These are phyloP conservation scores for Lotus japonicus DNA, from an alignment of 306 rosid species.

Conservation along the genomic window DNA sequence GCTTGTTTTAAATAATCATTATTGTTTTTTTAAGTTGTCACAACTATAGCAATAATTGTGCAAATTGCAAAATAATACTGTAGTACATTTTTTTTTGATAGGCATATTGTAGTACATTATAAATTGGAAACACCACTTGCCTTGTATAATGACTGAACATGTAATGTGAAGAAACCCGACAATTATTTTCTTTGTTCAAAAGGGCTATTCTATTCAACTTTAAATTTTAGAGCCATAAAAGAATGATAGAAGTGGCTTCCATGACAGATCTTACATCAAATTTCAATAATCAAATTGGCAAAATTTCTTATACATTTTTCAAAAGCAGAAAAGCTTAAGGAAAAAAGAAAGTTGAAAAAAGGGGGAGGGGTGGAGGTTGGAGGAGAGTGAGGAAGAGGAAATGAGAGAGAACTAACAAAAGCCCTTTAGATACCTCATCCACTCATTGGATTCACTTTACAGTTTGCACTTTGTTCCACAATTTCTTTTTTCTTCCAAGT, in stretches of 20 bases:
- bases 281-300: slow-evolving; percentile 10
- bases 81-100: too few species aligned
- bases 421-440: slow-evolving; percentile 17
- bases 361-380: neutral
- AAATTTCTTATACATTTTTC: slow-evolving; percentile 1
- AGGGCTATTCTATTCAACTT: neutral
- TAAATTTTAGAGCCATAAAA: neutral
- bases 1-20: too few species aligned
- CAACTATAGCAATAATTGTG: too few species aligned
- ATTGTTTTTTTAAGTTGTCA: too few species aligned
- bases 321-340: neutral
- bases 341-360: neutral
- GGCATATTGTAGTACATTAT: too few species aligned
- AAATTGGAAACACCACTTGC: too few species aligned
- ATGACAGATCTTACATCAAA: neutral
- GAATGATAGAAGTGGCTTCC: neutral
- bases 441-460: slow-evolving; percentile 27
- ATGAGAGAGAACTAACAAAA: neutral
- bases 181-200: neutral
- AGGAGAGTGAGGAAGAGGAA: too few species aligned
- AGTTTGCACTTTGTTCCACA: slow-evolving; percentile 19
- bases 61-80: too few species aligned
- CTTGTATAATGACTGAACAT: too few species aligned
- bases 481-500: slow-evolving; percentile 18
- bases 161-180: too few species aligned